A percentile compares a stretch with the other conserved stretches of the same genome.
Evolutionary conservation across 148 eudicot species (phyloP).

Genomic region (Chenopodium berlandieri): DNA sequence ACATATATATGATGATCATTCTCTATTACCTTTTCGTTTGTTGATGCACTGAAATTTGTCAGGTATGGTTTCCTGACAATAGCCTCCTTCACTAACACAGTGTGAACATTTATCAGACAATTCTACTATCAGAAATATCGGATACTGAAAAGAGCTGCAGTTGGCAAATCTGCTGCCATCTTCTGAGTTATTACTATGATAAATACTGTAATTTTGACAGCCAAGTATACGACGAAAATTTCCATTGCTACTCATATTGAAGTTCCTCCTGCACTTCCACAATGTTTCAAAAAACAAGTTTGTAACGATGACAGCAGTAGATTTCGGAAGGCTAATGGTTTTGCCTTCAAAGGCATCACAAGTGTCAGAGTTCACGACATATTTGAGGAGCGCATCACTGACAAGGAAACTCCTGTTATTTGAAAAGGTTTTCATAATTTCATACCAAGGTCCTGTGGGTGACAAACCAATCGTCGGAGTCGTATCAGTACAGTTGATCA

Average conservation of each 20-base stretch:
- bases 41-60: conserved; percentile 29
- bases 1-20: background rate
- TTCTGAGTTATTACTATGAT: background rate
- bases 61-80: conserved; percentile 20
- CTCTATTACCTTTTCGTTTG: conserved; percentile 23
- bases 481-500: conserved; percentile 32
- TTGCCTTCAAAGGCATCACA: conserved; percentile 12
- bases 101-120: conserved; percentile 25
- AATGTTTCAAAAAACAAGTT: conserved; percentile 12
- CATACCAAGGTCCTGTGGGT: conserved; percentile 7
- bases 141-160: conserved; percentile 14
- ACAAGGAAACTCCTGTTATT: conserved; percentile 18
- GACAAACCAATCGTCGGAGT: conserved; percentile 19
- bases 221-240: background rate
- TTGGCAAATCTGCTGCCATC: background rate
- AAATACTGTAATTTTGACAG: conserved; percentile 9
- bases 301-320: conserved; percentile 14
- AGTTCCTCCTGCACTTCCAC: conserved; percentile 24
- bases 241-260: background rate
- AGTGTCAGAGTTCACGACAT: background rate
- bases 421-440: background rate
- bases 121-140: conserved; percentile 12
- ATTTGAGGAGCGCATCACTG: background rate
- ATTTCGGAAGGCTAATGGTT: background rate
- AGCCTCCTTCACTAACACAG: conserved; percentile 23